phyloP scores from a whole-genome alignment of 164 flowering plant species.

The Chimonanthus praecox region DNA sequence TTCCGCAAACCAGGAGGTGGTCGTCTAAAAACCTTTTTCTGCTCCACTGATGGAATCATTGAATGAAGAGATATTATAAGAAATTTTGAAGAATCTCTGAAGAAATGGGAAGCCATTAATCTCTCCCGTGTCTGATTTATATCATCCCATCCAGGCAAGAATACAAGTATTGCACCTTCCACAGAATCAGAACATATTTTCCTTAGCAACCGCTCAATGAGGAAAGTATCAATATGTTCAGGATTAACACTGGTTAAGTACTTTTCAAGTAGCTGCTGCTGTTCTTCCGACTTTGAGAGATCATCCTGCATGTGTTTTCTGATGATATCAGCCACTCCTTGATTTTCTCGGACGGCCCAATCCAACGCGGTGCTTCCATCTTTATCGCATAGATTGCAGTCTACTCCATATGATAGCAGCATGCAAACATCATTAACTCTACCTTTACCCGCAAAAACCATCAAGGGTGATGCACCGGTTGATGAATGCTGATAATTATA shows the following conservation, averaged over 20 bases:
- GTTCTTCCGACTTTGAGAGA: constrained; percentile 30
- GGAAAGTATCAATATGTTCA: constrained; percentile 57
- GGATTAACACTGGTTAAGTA: constrained; percentile 57
- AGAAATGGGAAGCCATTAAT: constrained; percentile 46
- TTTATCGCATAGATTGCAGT: constrained; percentile 46
- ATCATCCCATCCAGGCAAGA: constrained; percentile 98
- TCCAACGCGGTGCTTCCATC: constrained; percentile 75
- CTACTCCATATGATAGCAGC: constrained; percentile 85
- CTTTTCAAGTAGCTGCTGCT: constrained; percentile 52
- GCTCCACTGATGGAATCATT: constrained; percentile 84
- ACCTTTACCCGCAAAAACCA: constrained; percentile 92
- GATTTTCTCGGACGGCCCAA: constrained; percentile 62
- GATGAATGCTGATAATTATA: constrained; percentile 76
- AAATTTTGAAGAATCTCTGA: constrained; percentile 61
- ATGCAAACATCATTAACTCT: constrained; percentile 69
- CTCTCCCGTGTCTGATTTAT: constrained; percentile 60
- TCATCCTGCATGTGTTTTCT: constrained; percentile 37
- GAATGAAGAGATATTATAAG: constrained; percentile 76
- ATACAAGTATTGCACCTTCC: constrained; percentile 90
- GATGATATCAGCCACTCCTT: constrained; percentile 58
- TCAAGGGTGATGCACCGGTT: constrained; percentile 75
- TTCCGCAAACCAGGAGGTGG: constrained; percentile 87
- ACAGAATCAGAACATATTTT: constrained; percentile 78
- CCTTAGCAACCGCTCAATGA: constrained; percentile 60
- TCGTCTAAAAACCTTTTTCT: constrained; percentile 68